Evolutionary conservation across 345 rosid species (phyloP).

Genomic region (Mallotus nudiflorus): DNA sequence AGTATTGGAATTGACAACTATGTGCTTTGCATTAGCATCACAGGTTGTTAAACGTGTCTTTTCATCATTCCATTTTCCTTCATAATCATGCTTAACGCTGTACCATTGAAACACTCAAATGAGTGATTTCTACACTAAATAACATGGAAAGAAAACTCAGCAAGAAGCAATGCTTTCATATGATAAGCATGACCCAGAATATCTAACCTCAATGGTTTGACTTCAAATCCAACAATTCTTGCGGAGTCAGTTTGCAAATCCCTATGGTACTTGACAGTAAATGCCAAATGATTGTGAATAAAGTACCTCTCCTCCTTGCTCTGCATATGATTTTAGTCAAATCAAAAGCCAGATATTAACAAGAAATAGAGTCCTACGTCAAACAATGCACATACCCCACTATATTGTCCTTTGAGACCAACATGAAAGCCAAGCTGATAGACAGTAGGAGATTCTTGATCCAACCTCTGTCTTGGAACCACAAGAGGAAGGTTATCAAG

Average conservation of each 20-base stretch:
- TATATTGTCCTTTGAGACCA: slow-evolving; percentile 87
- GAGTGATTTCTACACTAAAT: background rate
- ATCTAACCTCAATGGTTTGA: slow-evolving; percentile 79
- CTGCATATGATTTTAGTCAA: slow-evolving; percentile 41
- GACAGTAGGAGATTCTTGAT: slow-evolving; percentile 64
- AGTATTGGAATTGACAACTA: slow-evolving; percentile 72
- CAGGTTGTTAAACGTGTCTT: slow-evolving; percentile 78
- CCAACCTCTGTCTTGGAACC: slow-evolving; percentile 68
- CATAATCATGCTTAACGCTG: slow-evolving; percentile 85
- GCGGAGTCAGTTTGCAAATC: slow-evolving; percentile 72
- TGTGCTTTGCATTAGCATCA: slow-evolving; percentile 73
- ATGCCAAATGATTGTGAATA: slow-evolving; percentile 86
- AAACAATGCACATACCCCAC: slow-evolving; percentile 60
- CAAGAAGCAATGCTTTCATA: slow-evolving; percentile 3
- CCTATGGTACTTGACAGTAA: slow-evolving; percentile 82
- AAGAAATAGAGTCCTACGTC: slow-evolving; percentile 12
- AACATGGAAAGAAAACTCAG: background rate
- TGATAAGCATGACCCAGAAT: slow-evolving; percentile 8
- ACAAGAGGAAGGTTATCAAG: slow-evolving; percentile 96
- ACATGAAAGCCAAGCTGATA: slow-evolving; percentile 92
- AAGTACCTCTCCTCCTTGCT: slow-evolving; percentile 85
- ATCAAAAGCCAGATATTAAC: slow-evolving; percentile 2
- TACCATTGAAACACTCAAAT: slow-evolving; percentile 2
- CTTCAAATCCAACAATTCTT: slow-evolving; percentile 97
- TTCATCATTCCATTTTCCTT: slow-evolving; percentile 65